Conservation (phyloP, 2,329 filamentous ascomycete species). For the Verruconis gallopava region DNA sequence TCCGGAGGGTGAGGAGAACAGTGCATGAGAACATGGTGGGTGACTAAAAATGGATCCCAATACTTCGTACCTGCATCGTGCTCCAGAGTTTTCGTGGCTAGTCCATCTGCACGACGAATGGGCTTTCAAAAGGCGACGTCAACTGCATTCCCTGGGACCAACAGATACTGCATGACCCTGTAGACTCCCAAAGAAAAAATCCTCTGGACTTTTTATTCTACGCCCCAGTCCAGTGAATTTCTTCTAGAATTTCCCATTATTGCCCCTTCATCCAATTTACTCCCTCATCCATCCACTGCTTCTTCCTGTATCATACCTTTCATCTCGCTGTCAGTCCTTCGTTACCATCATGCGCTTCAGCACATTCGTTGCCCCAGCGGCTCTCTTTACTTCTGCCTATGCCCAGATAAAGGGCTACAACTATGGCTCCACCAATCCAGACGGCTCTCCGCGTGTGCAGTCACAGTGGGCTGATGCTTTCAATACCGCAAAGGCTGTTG, state of each 20-base stretch:
- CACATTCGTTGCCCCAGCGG: slow-evolving; percentile 22
- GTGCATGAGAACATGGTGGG: too few species aligned
- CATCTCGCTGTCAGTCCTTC: background rate
- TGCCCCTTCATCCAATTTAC: background rate
- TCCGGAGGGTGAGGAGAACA: too few species aligned
- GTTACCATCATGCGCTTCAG: slow-evolving; percentile 23
- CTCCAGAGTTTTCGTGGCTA: too few species aligned
- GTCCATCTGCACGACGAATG: too few species aligned
- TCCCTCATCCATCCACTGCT: background rate
- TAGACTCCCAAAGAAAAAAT: too few species aligned
- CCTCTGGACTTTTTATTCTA: too few species aligned
- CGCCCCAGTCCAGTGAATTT: too few species aligned
- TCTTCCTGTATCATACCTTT: background rate
- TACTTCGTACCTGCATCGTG: background rate
- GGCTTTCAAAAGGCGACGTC: too few species aligned
- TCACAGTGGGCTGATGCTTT: slow-evolving; percentile 59
- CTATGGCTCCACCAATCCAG: slow-evolving; percentile 52
- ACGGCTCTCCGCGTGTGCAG: slow-evolving; percentile 46
- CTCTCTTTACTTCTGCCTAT: slow-evolving; percentile 28
- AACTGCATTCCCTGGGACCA: too few species aligned
- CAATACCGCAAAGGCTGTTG: slow-evolving; percentile 49
- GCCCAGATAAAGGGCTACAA: slow-evolving; percentile 54
- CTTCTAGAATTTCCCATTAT: background rate
- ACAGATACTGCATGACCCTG: too few species aligned
- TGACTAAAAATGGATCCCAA: background rate